These are phyloP conservation scores for Paraphysoderma sedebokerense DNA, from an alignment of 371 early-diverging fungal genomes.

Conservation along the genomic window DNA sequence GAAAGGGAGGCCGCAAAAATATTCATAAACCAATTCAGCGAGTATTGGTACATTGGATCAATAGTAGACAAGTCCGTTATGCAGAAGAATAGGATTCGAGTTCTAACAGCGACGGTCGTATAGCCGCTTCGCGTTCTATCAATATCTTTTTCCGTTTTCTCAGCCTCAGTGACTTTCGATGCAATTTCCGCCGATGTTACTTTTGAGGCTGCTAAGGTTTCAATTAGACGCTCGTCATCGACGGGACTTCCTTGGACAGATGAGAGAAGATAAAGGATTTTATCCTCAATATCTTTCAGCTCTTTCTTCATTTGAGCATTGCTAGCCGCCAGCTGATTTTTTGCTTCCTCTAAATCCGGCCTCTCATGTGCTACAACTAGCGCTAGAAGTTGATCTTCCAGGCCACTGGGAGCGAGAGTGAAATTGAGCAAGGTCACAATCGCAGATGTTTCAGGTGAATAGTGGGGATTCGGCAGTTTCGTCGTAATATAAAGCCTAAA, in stretches of 20 bases:
- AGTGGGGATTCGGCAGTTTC: constrained; percentile 38
- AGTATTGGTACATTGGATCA: constrained; percentile 46
- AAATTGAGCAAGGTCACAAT: constrained; percentile 37
- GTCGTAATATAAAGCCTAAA: constrained; percentile 38
- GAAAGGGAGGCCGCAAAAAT: constrained; percentile 27
- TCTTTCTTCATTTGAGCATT: constrained; percentile 41
- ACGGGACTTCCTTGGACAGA: constrained; percentile 42
- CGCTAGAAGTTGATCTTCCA: constrained; percentile 38
- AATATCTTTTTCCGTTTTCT: constrained; percentile 35
- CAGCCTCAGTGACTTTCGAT: constrained; percentile 31
- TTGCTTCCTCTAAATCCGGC: constrained; percentile 39
- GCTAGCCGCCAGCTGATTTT: constrained; percentile 28
- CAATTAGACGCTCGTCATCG: constrained; percentile 40
- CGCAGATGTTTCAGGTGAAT: constrained; percentile 34
- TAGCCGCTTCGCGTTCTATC: constrained; percentile 32
- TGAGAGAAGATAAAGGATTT: constrained; percentile 35
- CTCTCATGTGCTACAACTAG: constrained; percentile 38
- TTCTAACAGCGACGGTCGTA: constrained; percentile 29
- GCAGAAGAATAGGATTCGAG: constrained; percentile 38
- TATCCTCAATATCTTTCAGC: constrained; percentile 40
- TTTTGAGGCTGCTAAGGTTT: constrained; percentile 36
- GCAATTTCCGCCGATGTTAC: constrained; percentile 37
- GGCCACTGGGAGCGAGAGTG: constrained; percentile 32
- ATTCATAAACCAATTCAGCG: constrained; percentile 38
- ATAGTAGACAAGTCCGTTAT: constrained; percentile 35